Base-by-base conservation (phyloP, 2,329 filamentous ascomycete genomes). In the Verticillium alfalfae region DNA sequence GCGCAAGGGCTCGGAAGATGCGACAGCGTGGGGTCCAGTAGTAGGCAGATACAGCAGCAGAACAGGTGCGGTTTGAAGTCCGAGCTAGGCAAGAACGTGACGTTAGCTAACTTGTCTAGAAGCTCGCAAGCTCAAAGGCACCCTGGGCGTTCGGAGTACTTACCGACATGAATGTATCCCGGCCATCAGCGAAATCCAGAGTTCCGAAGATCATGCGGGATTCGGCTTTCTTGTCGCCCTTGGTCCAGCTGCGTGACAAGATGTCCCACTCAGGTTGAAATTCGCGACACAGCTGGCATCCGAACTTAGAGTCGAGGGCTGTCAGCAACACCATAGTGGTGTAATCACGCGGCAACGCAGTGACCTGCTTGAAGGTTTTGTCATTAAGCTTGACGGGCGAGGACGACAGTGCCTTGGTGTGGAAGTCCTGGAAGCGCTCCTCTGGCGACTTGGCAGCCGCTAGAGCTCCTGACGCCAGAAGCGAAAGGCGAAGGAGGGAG, bases 231-330 rank as follows among this genome's bases (percentile, higher is more conserved):
- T 89, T 92, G 75, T 96, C 91, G 8, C 91, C 93, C 74, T 90
- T 92, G 65, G 83, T 82, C 95, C 95, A 99, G 77, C 91, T 95
- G 75, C 87, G 91, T 60, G 86, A 86, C 60, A 99, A 78, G 60
- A 98, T 76, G 61, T 96, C 91, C 90, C 93, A 99, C 77, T 99
- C 95, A 1, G 93, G 90, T 74, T 97, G 91, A 75, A 99, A 97
- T 60, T 96, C 92, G 59, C 87, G 85, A 76, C 95, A 99, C 57
- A 98, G 81, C 67, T 88, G 81, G 74, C 95, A 99, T 63, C 90
- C 91, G 72, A 91, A 97, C 62, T 92, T 86, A 37, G 87, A 71
- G 67, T 97, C 93, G 70, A 93, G 78, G 41, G 95, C 95, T 1
- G 95, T 99, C 66, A 99, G 80, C 15, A 99, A 84, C 3, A 99